These are phyloP conservation scores for Malus orientalis DNA, from an alignment of 306 rosid species.

Conservation along the genomic window DNA sequence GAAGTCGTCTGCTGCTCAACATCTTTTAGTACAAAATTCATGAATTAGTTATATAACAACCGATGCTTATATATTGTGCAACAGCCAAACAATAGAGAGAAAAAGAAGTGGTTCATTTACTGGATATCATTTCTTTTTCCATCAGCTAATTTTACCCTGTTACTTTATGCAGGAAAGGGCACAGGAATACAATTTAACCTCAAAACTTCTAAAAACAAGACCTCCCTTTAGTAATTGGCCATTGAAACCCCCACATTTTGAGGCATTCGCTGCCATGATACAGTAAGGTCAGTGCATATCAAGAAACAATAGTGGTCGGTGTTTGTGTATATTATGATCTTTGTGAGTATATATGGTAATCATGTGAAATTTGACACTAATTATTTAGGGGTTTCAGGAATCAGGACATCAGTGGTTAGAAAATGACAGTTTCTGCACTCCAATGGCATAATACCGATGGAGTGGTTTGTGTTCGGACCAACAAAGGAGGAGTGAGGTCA, in stretches of 20 bases:
- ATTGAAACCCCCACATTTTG: conserved; percentile 45
- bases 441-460: not conserved
- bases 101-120: not conserved
- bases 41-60: not conserved
- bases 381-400: not conserved
- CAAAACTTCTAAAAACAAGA: conserved; percentile 45
- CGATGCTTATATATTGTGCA: not conserved
- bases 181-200: conserved; percentile 38
- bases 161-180: conserved; percentile 53
- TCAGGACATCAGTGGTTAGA: not conserved
- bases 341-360: not conserved
- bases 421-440: not conserved
- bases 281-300: not conserved
- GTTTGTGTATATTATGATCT: not conserved
- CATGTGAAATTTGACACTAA: not conserved
- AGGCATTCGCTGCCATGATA: conserved; percentile 33
- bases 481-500: not conserved
- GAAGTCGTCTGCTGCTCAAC: not conserved
- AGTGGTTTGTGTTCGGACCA: not conserved
- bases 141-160: conserved; percentile 7
- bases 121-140: not conserved
- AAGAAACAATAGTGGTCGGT: not conserved
- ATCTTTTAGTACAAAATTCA: not conserved
- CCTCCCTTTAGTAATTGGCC: conserved; percentile 57
- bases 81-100: not conserved